These are phyloP conservation scores for Rosa hybrid DNA, from an alignment of 331 rosid genomes.

Conservation along the genomic window DNA sequence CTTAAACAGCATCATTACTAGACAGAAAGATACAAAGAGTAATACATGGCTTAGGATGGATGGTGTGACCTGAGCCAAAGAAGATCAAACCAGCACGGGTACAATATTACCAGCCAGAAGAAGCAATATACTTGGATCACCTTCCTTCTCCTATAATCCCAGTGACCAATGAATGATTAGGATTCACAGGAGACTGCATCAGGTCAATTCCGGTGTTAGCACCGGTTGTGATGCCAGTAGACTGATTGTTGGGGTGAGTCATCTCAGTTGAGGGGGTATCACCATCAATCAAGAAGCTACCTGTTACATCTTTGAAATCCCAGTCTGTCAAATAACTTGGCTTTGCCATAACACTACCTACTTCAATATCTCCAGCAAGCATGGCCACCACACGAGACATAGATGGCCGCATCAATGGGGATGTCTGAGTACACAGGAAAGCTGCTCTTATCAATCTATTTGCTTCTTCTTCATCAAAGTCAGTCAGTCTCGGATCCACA, in stretches of 20 bases:
- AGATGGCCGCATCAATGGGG: constrained; percentile 29
- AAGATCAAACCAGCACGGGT: not conserved
- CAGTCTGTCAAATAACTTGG: constrained; percentile 38
- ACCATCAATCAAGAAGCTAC: constrained; percentile 16
- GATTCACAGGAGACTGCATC: constrained; percentile 20
- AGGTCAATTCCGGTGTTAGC: not conserved
- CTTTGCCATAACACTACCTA: constrained; percentile 17
- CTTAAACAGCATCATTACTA: too few species aligned
- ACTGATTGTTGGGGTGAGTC: not conserved
- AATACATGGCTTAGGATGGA: too few species aligned
- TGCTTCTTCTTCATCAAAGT: constrained; percentile 24
- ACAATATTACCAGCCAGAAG: not conserved
- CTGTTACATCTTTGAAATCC: constrained; percentile 22
- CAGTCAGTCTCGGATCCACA: constrained; percentile 21
- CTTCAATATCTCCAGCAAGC: constrained; percentile 30
- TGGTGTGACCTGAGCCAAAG: too few species aligned
- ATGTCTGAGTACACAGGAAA: constrained; percentile 35
- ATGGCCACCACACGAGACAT: constrained; percentile 38
- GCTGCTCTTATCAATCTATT: constrained; percentile 23
- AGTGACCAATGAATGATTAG: not conserved
- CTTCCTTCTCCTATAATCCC: constrained; percentile 28
- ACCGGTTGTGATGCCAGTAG: not conserved
- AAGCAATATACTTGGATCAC: not conserved
- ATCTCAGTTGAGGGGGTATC: not conserved
- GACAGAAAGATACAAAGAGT: too few species aligned